Evolutionary conservation across 345 rosid genomes (phyloP).

Genomic region (Brassica juncea): DNA sequence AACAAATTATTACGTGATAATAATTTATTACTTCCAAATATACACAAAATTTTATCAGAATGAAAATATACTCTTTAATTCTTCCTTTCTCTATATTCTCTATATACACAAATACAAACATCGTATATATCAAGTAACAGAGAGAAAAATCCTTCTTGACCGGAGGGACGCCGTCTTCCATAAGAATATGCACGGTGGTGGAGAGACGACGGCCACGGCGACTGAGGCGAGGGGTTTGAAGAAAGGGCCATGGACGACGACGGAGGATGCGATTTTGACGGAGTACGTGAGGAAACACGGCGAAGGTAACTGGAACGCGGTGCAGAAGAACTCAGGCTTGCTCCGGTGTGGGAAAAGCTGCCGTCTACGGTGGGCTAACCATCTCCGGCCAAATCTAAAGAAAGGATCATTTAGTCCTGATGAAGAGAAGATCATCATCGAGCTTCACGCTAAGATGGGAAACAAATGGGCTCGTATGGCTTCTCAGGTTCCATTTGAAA

Average conservation of each 20-base stretch:
- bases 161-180: conserved; percentile 34
- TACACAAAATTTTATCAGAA: too few species aligned
- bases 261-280: conserved; percentile 68
- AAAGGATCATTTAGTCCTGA: conserved; percentile 70
- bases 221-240: conserved; percentile 47
- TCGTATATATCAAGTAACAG: conserved; percentile 28
- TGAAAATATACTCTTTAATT: too few species aligned
- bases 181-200: conserved; percentile 36
- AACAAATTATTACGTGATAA: conserved; percentile 41
- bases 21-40: not conserved
- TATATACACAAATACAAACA: conserved; percentile 28
- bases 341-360: conserved; percentile 89
- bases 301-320: conserved; percentile 86
- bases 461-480: conserved; percentile 99
- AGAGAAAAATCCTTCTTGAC: conserved; percentile 30
- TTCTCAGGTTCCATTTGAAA: conserved; percentile 54
- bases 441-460: conserved; percentile 75
- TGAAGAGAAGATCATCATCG: conserved; percentile 68
- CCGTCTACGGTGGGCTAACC: conserved; percentile 89
- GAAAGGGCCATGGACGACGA: conserved; percentile 86
- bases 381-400: conserved; percentile 81
- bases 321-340: conserved; percentile 67
- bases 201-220: conserved; percentile 9
- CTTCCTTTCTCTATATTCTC: too few species aligned
- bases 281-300: conserved; percentile 75